Conservation (phyloP, 2,329 filamentous ascomycete species). For the Cladosporium sp. region DNA sequence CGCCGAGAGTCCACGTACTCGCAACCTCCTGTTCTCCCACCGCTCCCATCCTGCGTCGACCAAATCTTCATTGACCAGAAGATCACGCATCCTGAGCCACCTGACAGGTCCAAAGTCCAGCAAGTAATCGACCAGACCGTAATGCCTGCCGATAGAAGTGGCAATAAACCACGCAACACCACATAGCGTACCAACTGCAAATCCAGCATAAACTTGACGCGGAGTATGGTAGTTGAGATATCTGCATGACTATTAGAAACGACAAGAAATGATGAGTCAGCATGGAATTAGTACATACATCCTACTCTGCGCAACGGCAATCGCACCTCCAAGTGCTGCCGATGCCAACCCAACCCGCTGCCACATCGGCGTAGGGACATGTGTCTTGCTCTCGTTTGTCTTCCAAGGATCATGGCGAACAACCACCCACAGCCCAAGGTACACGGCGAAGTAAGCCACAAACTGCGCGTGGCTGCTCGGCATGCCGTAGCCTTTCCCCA, state of each 20-base stretch:
- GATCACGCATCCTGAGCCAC: constrained; percentile 73
- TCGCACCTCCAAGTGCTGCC: constrained; percentile 43
- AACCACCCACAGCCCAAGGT: constrained; percentile 79
- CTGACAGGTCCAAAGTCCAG: constrained; percentile 66
- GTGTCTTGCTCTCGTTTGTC: constrained; percentile 31
- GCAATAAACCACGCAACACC: constrained; percentile 77
- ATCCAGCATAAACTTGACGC: constrained; percentile 82
- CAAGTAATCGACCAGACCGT: constrained; percentile 70
- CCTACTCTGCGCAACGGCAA: constrained; percentile 71
- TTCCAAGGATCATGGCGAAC: constrained; percentile 66
- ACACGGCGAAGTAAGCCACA: constrained; percentile 85
- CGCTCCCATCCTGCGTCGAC: constrained; percentile 91
- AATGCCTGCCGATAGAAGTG: constrained; percentile 65
- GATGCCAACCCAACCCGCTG: constrained; percentile 60
- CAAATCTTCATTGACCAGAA: constrained; percentile 84
- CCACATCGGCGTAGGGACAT: constrained; percentile 58
- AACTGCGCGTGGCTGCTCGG: constrained; percentile 95
- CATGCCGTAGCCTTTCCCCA: constrained; percentile 97
- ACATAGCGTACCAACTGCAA: constrained; percentile 66
- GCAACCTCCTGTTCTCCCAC: constrained; percentile 61
- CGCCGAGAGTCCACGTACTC: neutral
- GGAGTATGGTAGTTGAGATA: constrained; percentile 82
- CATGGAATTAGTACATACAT: constrained; percentile 58
- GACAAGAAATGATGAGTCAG: neutral
- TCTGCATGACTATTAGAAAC: constrained; percentile 1